Base-by-base conservation (phyloP, 495 filamentous ascomycete genomes). In the Aspergillus saccharolyticus region DNA sequence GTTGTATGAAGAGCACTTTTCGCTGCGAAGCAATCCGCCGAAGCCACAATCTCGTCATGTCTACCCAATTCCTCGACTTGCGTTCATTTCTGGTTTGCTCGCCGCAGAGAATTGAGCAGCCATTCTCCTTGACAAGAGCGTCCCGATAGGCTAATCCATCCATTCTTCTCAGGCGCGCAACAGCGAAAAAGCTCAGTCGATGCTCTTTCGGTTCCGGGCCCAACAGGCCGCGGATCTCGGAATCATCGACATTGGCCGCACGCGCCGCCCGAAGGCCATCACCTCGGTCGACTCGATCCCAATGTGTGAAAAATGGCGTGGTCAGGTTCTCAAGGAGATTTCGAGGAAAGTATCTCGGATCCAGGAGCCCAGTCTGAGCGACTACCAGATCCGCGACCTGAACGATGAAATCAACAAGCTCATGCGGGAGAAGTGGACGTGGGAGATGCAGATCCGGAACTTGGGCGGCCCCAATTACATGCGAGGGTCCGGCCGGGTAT, bases 381-480 rank as follows among this genome's bases (percentile, higher is more conserved):
- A 98, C 78, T 97, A 86, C 77, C 94, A 97, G 77, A 92, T 98
- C 74, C 87, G 94, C 57, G 94, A 98, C 71, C 79, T 98, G 62
- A 98, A 98, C 74, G 94, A 98, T 73, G 95, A 98, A 75, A 96
- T 98, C 80, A 98, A 98, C 77, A 96, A 96, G 74, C 83, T 95
- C 50, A 96, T 98, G 89, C 86, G 91, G 52, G 94, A 98, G 80
- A 98, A 98, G 73, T 89, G 91, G 77, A 89, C 94, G 81, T 98
- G 94, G 94, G 94, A 98, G 75, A 83, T 91, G 69, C 94, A 96
- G 72, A 96, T 98, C 55, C 82, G 91, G 44, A 91, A 92, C 62
- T 71, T 97, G 30, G 95, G 95, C 46, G 94, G 94, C 15, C 95
- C 95, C 43, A 97, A 97, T 74, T 98, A 97, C 70, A 97, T 95